phyloP scores from a whole-genome alignment of 2,329 filamentous ascomycete species.

The Penicillium sp. region DNA sequence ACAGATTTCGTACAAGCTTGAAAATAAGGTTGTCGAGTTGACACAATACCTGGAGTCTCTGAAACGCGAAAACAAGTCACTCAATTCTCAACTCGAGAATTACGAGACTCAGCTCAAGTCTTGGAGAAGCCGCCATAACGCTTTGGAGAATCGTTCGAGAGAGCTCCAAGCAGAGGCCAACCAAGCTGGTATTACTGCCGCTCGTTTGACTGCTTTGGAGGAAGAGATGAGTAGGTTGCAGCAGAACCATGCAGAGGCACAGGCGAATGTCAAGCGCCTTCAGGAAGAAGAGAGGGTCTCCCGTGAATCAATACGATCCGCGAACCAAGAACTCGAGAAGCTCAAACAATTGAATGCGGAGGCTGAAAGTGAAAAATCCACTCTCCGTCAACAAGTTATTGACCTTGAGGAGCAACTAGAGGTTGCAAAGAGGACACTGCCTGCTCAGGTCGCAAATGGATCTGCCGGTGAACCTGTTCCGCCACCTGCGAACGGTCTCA shows the following conservation, averaged over 20 bases:
- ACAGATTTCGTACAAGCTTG: constrained; percentile 98
- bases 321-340: constrained; percentile 79
- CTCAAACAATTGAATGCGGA: constrained; percentile 75
- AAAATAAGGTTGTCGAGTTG: constrained; percentile 99
- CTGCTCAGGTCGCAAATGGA: constrained; percentile 69
- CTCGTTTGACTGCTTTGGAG: constrained; percentile 87
- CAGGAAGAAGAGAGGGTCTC: constrained; percentile 92
- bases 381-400: constrained; percentile 82
- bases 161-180: constrained; percentile 97
- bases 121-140: constrained; percentile 91
- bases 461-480: constrained; percentile 60
- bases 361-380: constrained; percentile 83
- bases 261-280: constrained; percentile 86
- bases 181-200: constrained; percentile 93
- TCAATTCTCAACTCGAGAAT: constrained; percentile 87
- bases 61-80: constrained; percentile 91
- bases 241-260: constrained; percentile 85
- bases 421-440: constrained; percentile 76
- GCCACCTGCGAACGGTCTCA: constrained; percentile 73
- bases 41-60: constrained; percentile 91
- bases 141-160: constrained; percentile 85
- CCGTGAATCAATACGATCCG: constrained; percentile 78
- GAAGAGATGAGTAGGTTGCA: constrained; percentile 94
- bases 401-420: constrained; percentile 94
- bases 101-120: constrained; percentile 96